Percentiles rank a stretch among this genome's conserved stretches.
phyloP scores from a whole-genome alignment of 768 basidiomycete species.

The Boletus vinaceobasis region DNA sequence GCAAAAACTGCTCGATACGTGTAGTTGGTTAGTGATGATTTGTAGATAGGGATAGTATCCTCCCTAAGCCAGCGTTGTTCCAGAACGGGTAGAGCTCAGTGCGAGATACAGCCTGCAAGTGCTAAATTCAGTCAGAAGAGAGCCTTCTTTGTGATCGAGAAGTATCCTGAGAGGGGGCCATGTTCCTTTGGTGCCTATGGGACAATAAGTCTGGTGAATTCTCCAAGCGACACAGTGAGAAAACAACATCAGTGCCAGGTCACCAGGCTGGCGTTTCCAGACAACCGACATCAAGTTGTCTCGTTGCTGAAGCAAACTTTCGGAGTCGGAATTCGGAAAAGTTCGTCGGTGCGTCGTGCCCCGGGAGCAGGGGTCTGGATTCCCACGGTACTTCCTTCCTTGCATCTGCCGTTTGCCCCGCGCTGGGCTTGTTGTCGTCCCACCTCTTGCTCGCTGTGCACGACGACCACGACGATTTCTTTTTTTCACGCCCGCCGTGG shows the following conservation, averaged over 20 bases:
- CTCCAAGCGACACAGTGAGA: not conserved
- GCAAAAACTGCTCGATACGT: not conserved
- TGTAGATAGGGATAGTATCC: too few relatives aligned
- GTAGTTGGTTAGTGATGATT: too few relatives aligned
- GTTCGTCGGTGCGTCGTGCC: not conserved
- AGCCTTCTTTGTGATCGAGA: not conserved
- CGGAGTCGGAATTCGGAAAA: slow-evolving; percentile 24
- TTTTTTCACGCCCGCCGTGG: slow-evolving; percentile 13
- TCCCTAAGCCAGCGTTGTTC: too few relatives aligned
- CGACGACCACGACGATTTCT: slow-evolving; percentile 20
- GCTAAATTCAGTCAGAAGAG: not conserved
- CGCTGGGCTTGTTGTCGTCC: slow-evolving; percentile 23
- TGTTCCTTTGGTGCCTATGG: not conserved
- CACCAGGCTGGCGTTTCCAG: not conserved
- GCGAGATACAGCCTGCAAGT: not conserved
- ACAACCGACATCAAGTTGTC: not conserved
- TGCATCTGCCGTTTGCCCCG: slow-evolving; percentile 4
- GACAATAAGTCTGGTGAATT: not conserved
- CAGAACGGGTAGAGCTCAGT: too few relatives aligned
- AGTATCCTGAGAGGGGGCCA: not conserved
- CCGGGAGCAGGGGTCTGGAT: not conserved
- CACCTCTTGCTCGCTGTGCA: slow-evolving; percentile 24
- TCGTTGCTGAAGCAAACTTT: not conserved
- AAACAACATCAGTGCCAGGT: not conserved
- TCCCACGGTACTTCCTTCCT: slow-evolving; percentile 28